Evolutionary conservation across 768 basidiomycete genomes (phyloP).

Genomic region (Leccinum rimulosum): DNA sequence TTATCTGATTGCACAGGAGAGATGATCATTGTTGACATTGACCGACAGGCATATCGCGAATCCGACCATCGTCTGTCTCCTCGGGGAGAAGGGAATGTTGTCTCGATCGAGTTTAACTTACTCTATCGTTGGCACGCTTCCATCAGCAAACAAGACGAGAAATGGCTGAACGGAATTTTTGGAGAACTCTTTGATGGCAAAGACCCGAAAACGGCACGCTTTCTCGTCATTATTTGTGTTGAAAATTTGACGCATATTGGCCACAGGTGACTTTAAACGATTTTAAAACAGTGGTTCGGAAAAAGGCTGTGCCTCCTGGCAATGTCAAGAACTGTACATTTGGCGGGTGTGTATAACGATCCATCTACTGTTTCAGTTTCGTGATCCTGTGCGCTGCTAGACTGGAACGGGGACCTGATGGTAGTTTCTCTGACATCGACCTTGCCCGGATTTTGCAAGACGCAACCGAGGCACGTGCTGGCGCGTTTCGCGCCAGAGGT

Average conservation of each 20-base stretch:
- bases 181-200: conserved; percentile 39
- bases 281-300: conserved; percentile 15
- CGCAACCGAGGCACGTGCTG: conserved; percentile 57
- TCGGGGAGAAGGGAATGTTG: conserved; percentile 71
- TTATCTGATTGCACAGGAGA: not conserved
- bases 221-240: not conserved
- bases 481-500: conserved; percentile 64
- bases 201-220: conserved; percentile 40
- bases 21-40: not conserved
- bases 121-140: conserved; percentile 65
- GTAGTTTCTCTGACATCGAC: conserved; percentile 59
- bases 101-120: conserved; percentile 73
- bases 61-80: conserved; percentile 50
- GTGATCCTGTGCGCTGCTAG: conserved; percentile 29
- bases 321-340: conserved; percentile 53
- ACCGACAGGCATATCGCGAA: conserved; percentile 47
- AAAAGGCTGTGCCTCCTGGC: conserved; percentile 5
- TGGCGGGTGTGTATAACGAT: conserved; percentile 34
- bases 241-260: not conserved
- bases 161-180: conserved; percentile 54
- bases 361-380: not conserved
- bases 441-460: conserved; percentile 61
- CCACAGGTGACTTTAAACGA: conserved; percentile 23
- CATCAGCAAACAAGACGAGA: conserved; percentile 49
- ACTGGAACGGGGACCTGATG: conserved; percentile 46